Percentiles rank a stretch among this genome's conserved stretches.
phyloP scores from a whole-genome alignment of 1,284 basidiomycete genomes.

The Neonothopanus nambi region DNA sequence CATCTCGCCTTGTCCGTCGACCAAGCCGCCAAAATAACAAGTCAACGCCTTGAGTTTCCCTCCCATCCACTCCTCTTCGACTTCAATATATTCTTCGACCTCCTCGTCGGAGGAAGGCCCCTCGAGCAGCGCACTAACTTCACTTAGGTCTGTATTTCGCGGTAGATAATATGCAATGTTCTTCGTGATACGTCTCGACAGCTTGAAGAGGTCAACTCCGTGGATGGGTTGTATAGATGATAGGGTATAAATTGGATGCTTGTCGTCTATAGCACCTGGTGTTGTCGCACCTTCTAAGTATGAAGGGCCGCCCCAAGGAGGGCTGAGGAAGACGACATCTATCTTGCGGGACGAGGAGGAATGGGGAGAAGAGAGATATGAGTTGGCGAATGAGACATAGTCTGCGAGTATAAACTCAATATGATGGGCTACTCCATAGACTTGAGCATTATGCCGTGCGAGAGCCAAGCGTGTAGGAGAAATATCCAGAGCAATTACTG shows the following conservation, averaged over 20 bases:
- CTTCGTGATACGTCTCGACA: constrained; percentile 68
- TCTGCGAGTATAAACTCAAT: constrained; percentile 94
- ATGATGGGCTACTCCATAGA: constrained; percentile 91
- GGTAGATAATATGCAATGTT: constrained; percentile 93
- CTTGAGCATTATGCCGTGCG: constrained; percentile 87
- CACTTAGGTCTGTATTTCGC: constrained; percentile 75
- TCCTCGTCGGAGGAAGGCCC: constrained; percentile 13
- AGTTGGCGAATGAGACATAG: constrained; percentile 76
- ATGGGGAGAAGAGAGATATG: constrained; percentile 43
- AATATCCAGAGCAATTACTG: constrained; percentile 92
- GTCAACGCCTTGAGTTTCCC: constrained; percentile 81
- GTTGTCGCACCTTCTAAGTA: constrained; percentile 50
- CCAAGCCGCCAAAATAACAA: constrained; percentile 81
- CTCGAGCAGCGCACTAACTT: constrained; percentile 63
- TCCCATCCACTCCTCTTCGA: constrained; percentile 91
- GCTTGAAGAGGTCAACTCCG: constrained; percentile 77
- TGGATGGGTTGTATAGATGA: constrained; percentile 76
- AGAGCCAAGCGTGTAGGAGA: constrained; percentile 82
- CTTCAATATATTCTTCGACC: constrained; percentile 61
- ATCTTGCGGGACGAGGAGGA: constrained; percentile 44
- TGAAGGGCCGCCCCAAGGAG: constrained; percentile 88
- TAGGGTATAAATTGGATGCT: constrained; percentile 67
- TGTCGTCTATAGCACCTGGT: constrained; percentile 15
- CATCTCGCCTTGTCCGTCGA: constrained; percentile 59
- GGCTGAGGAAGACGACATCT: constrained; percentile 89